These are phyloP conservation scores for Coemansia sp. DNA, from an alignment of 192 early-diverging fungal species.

Conservation along the genomic window DNA sequence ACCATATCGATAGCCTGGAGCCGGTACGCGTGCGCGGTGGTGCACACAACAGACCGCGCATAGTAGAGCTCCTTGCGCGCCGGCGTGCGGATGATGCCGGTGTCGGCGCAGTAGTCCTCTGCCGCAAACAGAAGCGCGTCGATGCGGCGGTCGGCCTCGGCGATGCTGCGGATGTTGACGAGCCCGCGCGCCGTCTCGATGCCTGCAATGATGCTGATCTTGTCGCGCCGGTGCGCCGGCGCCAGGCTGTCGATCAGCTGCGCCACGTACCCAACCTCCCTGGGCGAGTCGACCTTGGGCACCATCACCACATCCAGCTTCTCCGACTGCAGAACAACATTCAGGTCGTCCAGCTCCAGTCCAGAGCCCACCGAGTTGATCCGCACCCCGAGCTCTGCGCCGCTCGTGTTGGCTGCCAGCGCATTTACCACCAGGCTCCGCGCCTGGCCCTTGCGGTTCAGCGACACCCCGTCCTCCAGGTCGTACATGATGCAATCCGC, in stretches of 20 bases:
- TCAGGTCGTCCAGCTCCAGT: constrained; percentile 76
- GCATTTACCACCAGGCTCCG: constrained; percentile 72
- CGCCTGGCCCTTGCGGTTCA: constrained; percentile 79
- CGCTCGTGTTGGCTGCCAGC: constrained; percentile 42
- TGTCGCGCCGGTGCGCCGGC: constrained; percentile 58
- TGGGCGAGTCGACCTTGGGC: constrained; percentile 82
- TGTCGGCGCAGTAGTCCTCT: constrained; percentile 95
- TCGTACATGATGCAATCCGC: constrained; percentile 91
- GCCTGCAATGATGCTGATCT: constrained; percentile 80
- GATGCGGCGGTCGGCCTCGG: constrained; percentile 66
- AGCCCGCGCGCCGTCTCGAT: constrained; percentile 88
- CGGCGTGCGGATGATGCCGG: constrained; percentile 75
- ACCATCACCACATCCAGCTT: constrained; percentile 75
- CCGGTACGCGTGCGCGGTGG: constrained; percentile 78
- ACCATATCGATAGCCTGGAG: constrained; percentile 95
- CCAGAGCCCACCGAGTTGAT: constrained; percentile 85
- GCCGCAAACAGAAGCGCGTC: constrained; percentile 88
- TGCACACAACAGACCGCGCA: constrained; percentile 76
- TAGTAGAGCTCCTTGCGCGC: constrained; percentile 74
- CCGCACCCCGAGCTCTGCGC: constrained; percentile 78
- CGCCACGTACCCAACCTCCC: constrained; percentile 75
- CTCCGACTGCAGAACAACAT: constrained; percentile 67
- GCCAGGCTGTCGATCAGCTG: constrained; percentile 72
- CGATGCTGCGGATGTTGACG: constrained; percentile 86
- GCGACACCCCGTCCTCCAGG: constrained; percentile 87